Percentiles rank a stretch among this genome's conserved stretches.
phyloP scores from a whole-genome alignment of 192 early-diverging fungal species.

The Backusella morwellensis region DNA sequence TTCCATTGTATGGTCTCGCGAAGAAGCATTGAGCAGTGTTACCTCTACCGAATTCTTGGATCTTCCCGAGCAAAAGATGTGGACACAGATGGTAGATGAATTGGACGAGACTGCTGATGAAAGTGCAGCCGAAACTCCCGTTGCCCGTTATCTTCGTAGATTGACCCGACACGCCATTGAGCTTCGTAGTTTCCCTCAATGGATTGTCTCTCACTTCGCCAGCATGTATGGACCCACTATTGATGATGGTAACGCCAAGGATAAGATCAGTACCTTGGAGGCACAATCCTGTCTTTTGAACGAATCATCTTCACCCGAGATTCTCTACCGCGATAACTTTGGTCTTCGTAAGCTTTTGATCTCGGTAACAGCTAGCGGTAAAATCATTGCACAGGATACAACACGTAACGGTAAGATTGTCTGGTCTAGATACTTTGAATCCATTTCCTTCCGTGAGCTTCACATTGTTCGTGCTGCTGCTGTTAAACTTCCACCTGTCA shows the following conservation, averaged over 20 bases:
- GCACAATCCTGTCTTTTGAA: constrained; percentile 23
- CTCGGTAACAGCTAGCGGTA: constrained; percentile 74
- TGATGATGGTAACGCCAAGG: constrained; percentile 3
- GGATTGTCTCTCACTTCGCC: constrained; percentile 37
- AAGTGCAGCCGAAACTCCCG: constrained; percentile 41
- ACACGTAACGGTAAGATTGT: constrained; percentile 66
- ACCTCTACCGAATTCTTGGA: constrained; percentile 76
- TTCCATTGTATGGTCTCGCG: constrained; percentile 71
- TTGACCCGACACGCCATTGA: constrained; percentile 47
- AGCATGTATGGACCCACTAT: constrained; percentile 16
- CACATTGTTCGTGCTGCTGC: constrained; percentile 53
- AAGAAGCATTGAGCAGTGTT: constrained; percentile 79
- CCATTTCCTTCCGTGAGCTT: constrained; percentile 47
- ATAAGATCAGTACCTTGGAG: constrained; percentile 3
- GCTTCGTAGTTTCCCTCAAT: constrained; percentile 47
- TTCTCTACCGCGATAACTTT: constrained; percentile 60
- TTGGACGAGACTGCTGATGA: constrained; percentile 53
- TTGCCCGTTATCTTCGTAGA: constrained; percentile 68
- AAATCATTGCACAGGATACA: constrained; percentile 83
- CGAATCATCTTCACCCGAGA: background rate
- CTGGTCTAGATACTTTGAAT: constrained; percentile 66
- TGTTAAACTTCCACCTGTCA: constrained; percentile 71
- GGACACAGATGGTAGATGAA: constrained; percentile 69
- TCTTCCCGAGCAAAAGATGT: constrained; percentile 68
- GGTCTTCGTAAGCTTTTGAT: constrained; percentile 91